These are phyloP conservation scores for Phytopythium oedochilum DNA, from an alignment of 352 stramenopile genomes.

Conservation along the genomic window DNA sequence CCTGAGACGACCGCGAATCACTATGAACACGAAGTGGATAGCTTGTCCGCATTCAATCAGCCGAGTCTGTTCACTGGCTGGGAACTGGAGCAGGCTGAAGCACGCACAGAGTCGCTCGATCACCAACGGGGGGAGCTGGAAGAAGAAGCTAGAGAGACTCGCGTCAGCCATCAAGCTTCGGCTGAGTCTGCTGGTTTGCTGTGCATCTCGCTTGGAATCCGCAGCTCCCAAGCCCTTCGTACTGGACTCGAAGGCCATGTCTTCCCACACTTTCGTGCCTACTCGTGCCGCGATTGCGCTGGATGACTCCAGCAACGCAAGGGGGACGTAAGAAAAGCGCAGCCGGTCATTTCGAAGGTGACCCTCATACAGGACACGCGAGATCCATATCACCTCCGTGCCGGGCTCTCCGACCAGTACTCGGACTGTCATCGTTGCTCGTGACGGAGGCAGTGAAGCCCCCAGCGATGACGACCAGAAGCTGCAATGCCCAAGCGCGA, in stretches of 20 bases:
- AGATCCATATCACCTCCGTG: conserved; percentile 47
- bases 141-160: conserved; percentile 31
- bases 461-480: conserved; percentile 9
- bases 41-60: conserved; percentile 16
- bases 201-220: conserved; percentile 1
- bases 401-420: conserved; percentile 30
- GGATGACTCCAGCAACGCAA: not conserved
- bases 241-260: not conserved
- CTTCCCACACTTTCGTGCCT: not conserved
- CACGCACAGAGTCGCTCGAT: conserved; percentile 43
- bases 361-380: conserved; percentile 24
- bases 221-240: not conserved
- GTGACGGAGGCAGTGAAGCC: conserved; percentile 7
- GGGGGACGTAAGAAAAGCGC: conserved; percentile 29
- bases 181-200: conserved; percentile 19
- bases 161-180: conserved; percentile 28
- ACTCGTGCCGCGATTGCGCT: no score
- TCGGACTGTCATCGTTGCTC: conserved; percentile 15
- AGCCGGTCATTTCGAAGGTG: conserved; percentile 36
- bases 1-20: conserved; percentile 25
- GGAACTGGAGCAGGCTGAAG: conserved; percentile 32
- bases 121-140: conserved; percentile 52
- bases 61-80: not conserved
- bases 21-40: conserved; percentile 26
- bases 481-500: conserved; percentile 36